Percentiles rank a stretch among this genome's conserved stretches.
phyloP scores from a whole-genome alignment of 768 basidiomycete genomes.

The Pleurotus pulmonarius region DNA sequence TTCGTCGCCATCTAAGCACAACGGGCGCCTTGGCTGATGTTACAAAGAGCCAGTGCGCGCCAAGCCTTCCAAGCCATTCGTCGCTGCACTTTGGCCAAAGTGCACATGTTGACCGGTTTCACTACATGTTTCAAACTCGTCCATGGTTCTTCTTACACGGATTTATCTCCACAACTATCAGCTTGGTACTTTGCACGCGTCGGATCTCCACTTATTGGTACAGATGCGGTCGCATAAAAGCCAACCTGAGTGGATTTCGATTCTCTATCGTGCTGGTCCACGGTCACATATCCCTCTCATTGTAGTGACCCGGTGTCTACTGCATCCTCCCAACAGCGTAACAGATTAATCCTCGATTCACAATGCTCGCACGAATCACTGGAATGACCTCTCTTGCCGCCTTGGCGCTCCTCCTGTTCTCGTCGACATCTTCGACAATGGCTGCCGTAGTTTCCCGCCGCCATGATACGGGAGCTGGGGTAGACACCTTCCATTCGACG shows the following conservation, averaged over 20 bases:
- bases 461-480: neutral
- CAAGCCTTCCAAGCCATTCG: too few relatives aligned
- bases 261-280: conserved; percentile 3
- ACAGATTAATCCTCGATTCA: neutral
- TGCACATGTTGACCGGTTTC: too few relatives aligned
- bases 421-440: neutral
- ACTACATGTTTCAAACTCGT: too few relatives aligned
- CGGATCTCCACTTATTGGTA: too few relatives aligned
- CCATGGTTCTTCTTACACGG: too few relatives aligned
- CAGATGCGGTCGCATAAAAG: neutral
- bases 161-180: too few relatives aligned
- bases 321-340: neutral
- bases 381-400: neutral
- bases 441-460: neutral
- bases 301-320: neutral
- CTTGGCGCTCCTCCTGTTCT: neutral
- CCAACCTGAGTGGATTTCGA: neutral
- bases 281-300: neutral
- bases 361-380: neutral
- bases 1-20: too few relatives aligned
- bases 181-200: too few relatives aligned
- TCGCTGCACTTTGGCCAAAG: too few relatives aligned
- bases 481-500: neutral
- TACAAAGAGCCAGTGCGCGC: too few relatives aligned
- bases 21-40: too few relatives aligned